Base-by-base conservation (phyloP, 225 moss, liverwort and hornwort genomes). In the Sphagnum contortum region DNA sequence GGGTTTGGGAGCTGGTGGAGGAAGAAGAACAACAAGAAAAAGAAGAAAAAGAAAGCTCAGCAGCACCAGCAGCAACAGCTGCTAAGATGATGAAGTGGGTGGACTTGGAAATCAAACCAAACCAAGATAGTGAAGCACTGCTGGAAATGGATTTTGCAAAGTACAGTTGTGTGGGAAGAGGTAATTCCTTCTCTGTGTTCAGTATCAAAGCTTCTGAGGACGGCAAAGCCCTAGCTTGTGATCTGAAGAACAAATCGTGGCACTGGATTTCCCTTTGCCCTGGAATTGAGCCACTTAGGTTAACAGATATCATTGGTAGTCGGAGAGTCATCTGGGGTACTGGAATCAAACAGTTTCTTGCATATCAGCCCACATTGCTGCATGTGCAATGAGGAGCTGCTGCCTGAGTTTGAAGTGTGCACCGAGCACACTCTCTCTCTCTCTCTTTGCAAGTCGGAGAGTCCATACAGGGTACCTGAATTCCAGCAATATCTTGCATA, bases 181-280 rank as follows among this genome's bases (percentile, higher is more conserved):
- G 61, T 47, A 46, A 61, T 46, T 61, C 61, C 7, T 45, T 61
- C 4, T 44, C 47, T 45, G 61, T 61, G 5, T 61, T 61, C 45
- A 61, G 61, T 46, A 61, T 61, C 47, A 61, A 61, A 11, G 61
- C 61, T 45, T 61, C 61, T 61, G 61, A 61, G 61, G 61, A 61
- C 8, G 61, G 61, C 4, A 61, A 61, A 47, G 61, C 61, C 45
- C 47, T 61, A 6, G 47, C 61, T 10, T 61, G 61, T 61, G 61
- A 61, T 9, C 48, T 61, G 47, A 61, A 45, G 11, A 61, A 11
- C 8, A 61, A 61, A 5, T 61, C 61, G 11, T 61, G 61, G 61
- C 61, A 61, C 45, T 61, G 61, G 61, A 47, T 61, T 4, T 9
- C 44, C 61, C 61, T 61, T 61, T 61, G 61, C 61, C 61, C 61